phyloP scores from a whole-genome alignment of 495 filamentous ascomycete genomes.

The Podospora sp. region DNA sequence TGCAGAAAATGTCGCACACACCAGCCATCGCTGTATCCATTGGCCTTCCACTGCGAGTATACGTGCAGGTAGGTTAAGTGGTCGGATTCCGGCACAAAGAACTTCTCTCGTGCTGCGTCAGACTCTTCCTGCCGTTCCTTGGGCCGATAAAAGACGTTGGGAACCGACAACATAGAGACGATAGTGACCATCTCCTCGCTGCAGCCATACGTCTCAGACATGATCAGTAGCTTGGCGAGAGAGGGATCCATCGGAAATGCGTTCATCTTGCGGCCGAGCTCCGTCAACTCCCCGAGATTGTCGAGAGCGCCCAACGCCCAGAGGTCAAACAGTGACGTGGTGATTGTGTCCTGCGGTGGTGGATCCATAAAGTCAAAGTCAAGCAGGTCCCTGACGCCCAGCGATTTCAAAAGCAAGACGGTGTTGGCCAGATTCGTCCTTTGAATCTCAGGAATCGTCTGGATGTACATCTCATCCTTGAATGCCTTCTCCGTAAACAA shows the following conservation, averaged over 20 bases:
- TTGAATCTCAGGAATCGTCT: slow-evolving; percentile 98
- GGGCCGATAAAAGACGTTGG: slow-evolving; percentile 94
- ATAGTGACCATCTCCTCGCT: slow-evolving; percentile 98
- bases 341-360: slow-evolving; percentile 96
- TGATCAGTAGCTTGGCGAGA: slow-evolving; percentile 92
- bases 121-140: slow-evolving; percentile 97
- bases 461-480: slow-evolving; percentile 95
- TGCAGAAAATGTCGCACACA: slow-evolving; percentile 91
- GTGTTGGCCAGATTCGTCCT: slow-evolving; percentile 95
- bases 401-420: slow-evolving; percentile 88
- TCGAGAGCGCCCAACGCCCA: slow-evolving; percentile 95
- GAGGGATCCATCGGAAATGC: slow-evolving; percentile 97
- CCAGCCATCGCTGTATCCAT: slow-evolving; percentile 89
- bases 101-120: slow-evolving; percentile 95
- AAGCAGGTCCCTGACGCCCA: slow-evolving; percentile 90
- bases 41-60: slow-evolving; percentile 92
- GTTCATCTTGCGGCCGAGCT: slow-evolving; percentile 88
- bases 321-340: slow-evolving; percentile 94
- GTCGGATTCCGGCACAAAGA: slow-evolving; percentile 97
- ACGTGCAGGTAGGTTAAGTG: slow-evolving; percentile 96
- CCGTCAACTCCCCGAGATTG: slow-evolving; percentile 90
- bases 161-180: slow-evolving; percentile 96
- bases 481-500: slow-evolving; percentile 94
- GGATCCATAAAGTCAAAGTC: slow-evolving; percentile 99
- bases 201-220: slow-evolving; percentile 80